Base-by-base conservation (phyloP, 305 asterid genomes). In the Caryopteris hybrid region DNA sequence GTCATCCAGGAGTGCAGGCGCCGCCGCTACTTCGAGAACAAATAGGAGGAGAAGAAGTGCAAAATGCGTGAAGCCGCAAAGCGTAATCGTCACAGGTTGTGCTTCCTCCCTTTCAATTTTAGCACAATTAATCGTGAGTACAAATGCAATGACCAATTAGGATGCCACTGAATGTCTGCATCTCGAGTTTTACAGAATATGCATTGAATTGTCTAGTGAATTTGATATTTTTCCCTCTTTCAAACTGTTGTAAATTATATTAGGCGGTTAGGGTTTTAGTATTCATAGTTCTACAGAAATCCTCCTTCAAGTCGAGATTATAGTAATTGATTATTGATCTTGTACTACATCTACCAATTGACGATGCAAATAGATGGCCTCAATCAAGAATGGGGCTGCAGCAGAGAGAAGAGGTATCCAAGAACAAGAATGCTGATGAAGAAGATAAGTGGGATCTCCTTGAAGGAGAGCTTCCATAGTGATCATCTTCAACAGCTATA, bases 381-480 rank as follows among this genome's bases (percentile, higher is more conserved):
- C 76, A 25, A 23, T 29, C 77, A 8, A 76, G 86, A 65, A 48
- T 16, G 18, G 43, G 53, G 27, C 59, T 73, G 1, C 76, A 55
- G 34, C 84, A 79, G 42, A 75, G 27, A 63, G 77, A 73, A 64
- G 90, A 74, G 66, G 65, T 1, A 0, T 17, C 82, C 4, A 75
- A 75, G 70, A 65, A 16, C 71, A 78, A 78, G 74, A 77, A 81
- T 65, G 76, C 46, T 4, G 87, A 75, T 1, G 87, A 85, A 0
- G 91, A 76, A 20, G 95, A 84, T 74, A 89, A 89, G 81, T 87
- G 96, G 96, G 95, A 85, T 29, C 80, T 87, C 14, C 95, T 95
- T 16, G 76, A 57, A 6, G 85, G 85, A 22, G 80, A 39, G 47
- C 60, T 88, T 55, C 84, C 92, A 75, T 82, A 64, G 36, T 82